Base-by-base conservation (phyloP, 225 moss, liverwort and hornwort species). In the Climacium dendroides region DNA sequence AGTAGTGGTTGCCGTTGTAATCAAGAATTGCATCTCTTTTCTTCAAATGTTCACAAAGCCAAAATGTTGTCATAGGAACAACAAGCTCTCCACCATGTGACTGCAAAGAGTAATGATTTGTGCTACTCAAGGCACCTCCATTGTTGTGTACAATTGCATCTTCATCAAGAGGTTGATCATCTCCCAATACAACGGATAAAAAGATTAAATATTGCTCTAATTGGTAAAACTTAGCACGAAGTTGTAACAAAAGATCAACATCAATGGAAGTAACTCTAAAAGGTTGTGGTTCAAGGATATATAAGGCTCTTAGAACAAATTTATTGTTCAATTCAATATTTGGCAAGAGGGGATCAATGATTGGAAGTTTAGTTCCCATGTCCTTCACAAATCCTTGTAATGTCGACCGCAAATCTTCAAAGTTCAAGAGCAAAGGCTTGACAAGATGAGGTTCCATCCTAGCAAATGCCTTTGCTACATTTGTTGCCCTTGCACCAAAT, bases 261-360 rank as follows among this genome's bases (percentile, higher is more conserved):
- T 4, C 6, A 50, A 7, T 7, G 35, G 24, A 24, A 10, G 1
- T 6, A 24, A 47, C 6, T 5, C 6, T n/a, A 1, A 5, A 10
- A 81, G 48, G 3, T 7, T 30, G 35, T 8, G 35, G 24, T 35
- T 50, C 25, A 81, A 37, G 26, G 26, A 52, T 66, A 26, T 18
- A 26, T 65, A 26, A 18, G 28, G 53, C 35, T 53, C 8, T 9
- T 1, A n/a, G 55, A 55, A 54, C 6, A n/a, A 25, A 35, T 54
- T 24, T 37, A 9, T 77, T 1, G 8, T 16, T n/a, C 1, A 2
- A 6, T 54, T 47, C 73, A 73, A 17, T 18, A 11, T 73, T 3
- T 47, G 7, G 28, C 29, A 29, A 13, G 19, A 29, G 41, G 0
- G 13, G 18, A 9, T 69, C 41, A 15, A 41, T 13, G 13, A 19